These are phyloP conservation scores for Apiospora pterosperma DNA, from an alignment of 2,329 filamentous ascomycete species.

Conservation along the genomic window DNA sequence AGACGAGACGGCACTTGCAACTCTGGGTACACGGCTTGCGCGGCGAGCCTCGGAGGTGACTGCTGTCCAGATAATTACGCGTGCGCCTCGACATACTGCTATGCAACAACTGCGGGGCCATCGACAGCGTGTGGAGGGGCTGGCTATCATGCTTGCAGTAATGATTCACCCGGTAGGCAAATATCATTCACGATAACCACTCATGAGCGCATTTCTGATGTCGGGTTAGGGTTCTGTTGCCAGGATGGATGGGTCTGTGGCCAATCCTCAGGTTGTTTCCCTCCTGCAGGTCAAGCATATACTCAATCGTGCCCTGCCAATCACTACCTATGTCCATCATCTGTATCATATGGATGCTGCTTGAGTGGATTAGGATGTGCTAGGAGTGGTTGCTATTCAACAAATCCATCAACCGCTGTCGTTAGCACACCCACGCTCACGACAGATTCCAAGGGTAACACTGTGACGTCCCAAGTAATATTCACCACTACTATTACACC, in stretches of 20 bases:
- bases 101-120: slow-evolving; percentile 41
- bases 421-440: slow-evolving; percentile 42
- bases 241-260: slow-evolving; percentile 43
- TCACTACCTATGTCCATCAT: slow-evolving; percentile 47
- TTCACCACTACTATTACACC: slow-evolving; percentile 33
- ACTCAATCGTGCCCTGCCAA: slow-evolving; percentile 39
- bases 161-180: slow-evolving; percentile 5
- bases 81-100: slow-evolving; percentile 45
- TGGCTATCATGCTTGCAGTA: slow-evolving; percentile 37
- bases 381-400: slow-evolving; percentile 43
- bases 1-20: slow-evolving; percentile 24
- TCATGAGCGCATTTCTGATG: neutral
- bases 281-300: slow-evolving; percentile 38
- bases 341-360: slow-evolving; percentile 52
- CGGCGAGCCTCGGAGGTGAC: slow-evolving; percentile 31
- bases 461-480: slow-evolving; percentile 36
- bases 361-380: slow-evolving; percentile 47
- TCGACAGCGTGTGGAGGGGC: slow-evolving; percentile 30
- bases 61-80: slow-evolving; percentile 47
- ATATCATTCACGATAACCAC: neutral
- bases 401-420: slow-evolving; percentile 40
- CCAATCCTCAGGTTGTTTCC: slow-evolving; percentile 37
- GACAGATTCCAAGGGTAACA: slow-evolving; percentile 36
- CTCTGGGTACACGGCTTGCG: slow-evolving; percentile 19
- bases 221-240: slow-evolving; percentile 38